A percentile compares a stretch with the other conserved stretches of the same genome.
These are phyloP conservation scores for Phytophthora multivora DNA, from an alignment of 352 stramenopile genomes.

Conservation along the genomic window DNA sequence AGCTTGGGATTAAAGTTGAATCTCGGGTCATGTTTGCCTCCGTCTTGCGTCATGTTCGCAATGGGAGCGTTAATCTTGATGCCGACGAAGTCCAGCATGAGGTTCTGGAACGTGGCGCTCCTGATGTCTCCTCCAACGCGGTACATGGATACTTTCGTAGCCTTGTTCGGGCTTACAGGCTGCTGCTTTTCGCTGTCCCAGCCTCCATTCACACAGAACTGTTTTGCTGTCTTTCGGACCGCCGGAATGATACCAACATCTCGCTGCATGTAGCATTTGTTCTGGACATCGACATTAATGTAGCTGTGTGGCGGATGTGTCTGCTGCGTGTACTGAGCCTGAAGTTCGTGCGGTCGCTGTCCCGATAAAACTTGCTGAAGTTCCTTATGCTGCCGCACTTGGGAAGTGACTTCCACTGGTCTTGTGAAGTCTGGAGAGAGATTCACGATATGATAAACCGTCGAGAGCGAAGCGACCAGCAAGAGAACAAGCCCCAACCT, in stretches of 20 bases:
- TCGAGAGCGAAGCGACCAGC: neutral
- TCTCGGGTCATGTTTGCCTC: slow-evolving; percentile 34
- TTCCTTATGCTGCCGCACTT: neutral
- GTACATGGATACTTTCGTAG: slow-evolving; percentile 43
- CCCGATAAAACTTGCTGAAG: slow-evolving; percentile 2
- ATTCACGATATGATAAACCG: neutral
- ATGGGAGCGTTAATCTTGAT: slow-evolving; percentile 41
- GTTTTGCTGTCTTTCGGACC: slow-evolving; percentile 19
- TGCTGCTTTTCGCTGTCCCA: slow-evolving; percentile 13
- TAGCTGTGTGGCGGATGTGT: slow-evolving; percentile 30
- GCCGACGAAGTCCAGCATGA: slow-evolving; percentile 53
- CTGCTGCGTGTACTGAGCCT: slow-evolving; percentile 12
- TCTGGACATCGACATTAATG: slow-evolving; percentile 15
- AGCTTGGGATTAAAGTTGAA: slow-evolving; percentile 34
- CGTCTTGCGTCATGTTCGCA: slow-evolving; percentile 31
- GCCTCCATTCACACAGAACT: slow-evolving; percentile 30
- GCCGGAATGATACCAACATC: slow-evolving; percentile 42
- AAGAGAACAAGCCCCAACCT: neutral
- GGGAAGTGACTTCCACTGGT: neutral
- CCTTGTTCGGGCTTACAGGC: slow-evolving; percentile 11
- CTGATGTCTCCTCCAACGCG: slow-evolving; percentile 30
- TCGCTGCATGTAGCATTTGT: slow-evolving; percentile 35
- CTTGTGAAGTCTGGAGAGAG: neutral
- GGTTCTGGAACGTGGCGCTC: slow-evolving; percentile 45
- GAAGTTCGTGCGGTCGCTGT: slow-evolving; percentile 18